Evolutionary conservation across 805 yeast genomes (phyloP).

Genomic region (Schizosaccharomyces pombe): DNA sequence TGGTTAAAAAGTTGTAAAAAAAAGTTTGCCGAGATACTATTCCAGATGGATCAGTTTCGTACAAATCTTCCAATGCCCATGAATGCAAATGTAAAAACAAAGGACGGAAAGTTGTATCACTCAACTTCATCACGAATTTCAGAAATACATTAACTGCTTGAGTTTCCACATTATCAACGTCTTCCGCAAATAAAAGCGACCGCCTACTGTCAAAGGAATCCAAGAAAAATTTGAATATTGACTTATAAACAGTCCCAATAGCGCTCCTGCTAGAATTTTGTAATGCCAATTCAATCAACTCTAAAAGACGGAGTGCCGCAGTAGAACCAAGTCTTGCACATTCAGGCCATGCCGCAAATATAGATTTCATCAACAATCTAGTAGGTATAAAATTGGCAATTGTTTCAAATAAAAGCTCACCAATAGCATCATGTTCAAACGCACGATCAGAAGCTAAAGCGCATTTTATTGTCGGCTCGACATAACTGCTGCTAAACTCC

Average conservation of each 20-base stretch:
- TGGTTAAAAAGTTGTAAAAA: constrained; percentile 68
- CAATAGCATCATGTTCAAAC: not conserved
- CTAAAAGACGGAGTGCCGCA: constrained; percentile 10
- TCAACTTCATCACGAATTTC: constrained; percentile 62
- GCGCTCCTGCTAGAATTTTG: constrained; percentile 27
- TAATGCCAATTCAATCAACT: constrained; percentile 39
- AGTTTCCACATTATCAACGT: constrained; percentile 30
- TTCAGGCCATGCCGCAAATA: not conserved
- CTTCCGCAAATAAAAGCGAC: constrained; percentile 18
- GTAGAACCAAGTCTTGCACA: not conserved
- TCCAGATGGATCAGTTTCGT: not conserved
- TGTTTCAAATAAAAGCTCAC: constrained; percentile 2
- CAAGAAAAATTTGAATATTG: constrained; percentile 44
- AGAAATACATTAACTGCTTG: constrained; percentile 52
- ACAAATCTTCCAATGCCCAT: constrained; percentile 72
- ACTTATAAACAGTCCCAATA: constrained; percentile 26
- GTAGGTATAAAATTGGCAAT: constrained; percentile 1
- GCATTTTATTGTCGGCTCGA: constrained; percentile 36
- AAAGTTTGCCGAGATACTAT: constrained; percentile 3
- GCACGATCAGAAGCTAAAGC: constrained; percentile 16
- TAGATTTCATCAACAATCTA: not conserved
- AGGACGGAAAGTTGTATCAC: constrained; percentile 85
- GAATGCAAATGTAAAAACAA: constrained; percentile 62
- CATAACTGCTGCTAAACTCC: constrained; percentile 49
- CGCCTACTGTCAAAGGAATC: constrained; percentile 47